Base-by-base conservation (phyloP, 306 rosid species). In the Quercus parvula region DNA sequence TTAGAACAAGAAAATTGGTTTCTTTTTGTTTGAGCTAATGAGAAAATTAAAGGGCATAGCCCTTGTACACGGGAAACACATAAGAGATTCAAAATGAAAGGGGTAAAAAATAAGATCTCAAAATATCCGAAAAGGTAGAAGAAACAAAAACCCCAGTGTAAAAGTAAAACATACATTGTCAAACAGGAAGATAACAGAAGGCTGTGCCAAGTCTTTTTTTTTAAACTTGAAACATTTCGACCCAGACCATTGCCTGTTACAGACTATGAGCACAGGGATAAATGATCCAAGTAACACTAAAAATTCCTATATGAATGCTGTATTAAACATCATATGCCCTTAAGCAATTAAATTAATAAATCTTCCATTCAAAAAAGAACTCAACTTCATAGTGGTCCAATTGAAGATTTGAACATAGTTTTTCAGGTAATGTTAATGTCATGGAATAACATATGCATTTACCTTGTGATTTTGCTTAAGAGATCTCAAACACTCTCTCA, bases 391-490 rank as follows among this genome's bases (percentile, higher is more conserved):
- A 33, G 72, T 68, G 27, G 9, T 68, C 27, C 17, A 68, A 24
- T 9, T 31, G 72, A 82, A 80, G 75, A 64, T 68, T 72, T 63
- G 64, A 6, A 51, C 27, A 62, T 75, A 54, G 19, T 57, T 58
- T 73, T 49, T 63, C 10, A 28, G 22, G 54, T 15, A 46, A 71
- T 33, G 46, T 76, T 59, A 55, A 25, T 49, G 35, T 46, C 78
- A 79, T 54, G 1, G 25, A 78, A 35, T n/a, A 17, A 52, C 18
- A 78, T 28, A 68, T 61, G 67, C 73, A 78, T 38, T 84, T 90
- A 96, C 99, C 99, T 91, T 96, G 90, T 93, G 96, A 84, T 79
- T 90, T 82, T 89, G 94, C 88, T 96, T 93, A 74, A 96, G 97
- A 81, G 96, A 89, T 56, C 98, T 95, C 81, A 96, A 77, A 78